Evolutionary conservation across 441 rosid genomes (phyloP).

Genomic region (Hura crepitans): DNA sequence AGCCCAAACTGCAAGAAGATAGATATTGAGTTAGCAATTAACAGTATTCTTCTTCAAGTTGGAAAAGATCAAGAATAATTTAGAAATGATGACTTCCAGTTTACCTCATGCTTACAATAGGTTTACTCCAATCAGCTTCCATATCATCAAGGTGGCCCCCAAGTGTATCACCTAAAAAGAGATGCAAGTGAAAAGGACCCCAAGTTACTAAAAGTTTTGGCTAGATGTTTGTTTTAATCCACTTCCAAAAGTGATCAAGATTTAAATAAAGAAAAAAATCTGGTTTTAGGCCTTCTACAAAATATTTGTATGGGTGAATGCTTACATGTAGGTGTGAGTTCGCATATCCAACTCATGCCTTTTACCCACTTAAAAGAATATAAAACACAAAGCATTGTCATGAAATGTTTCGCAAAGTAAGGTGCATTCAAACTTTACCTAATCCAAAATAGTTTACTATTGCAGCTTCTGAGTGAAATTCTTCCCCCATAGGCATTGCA

Average conservation of each 20-base stretch:
- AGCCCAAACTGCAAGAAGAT: conserved; percentile 59
- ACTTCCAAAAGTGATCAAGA: neutral
- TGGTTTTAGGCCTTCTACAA: neutral
- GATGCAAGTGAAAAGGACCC: neutral
- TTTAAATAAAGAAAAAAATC: neutral
- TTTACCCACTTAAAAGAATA: neutral
- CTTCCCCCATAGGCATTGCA: conserved; percentile 73
- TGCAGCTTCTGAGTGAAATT: conserved; percentile 82
- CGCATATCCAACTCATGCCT: neutral
- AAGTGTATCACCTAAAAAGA: conserved; percentile 66
- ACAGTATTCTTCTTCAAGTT: neutral
- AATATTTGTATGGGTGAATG: neutral
- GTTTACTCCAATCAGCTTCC: conserved; percentile 95
- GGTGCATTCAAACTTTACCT: conserved; percentile 36
- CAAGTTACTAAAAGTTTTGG: neutral
- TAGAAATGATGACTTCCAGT: neutral
- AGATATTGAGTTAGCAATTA: conserved; percentile 3
- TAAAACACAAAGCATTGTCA: neutral
- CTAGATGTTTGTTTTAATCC: neutral
- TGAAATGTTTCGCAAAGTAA: neutral
- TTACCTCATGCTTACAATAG: conserved; percentile 92
- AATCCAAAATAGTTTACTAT: conserved; percentile 81
- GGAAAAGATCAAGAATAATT: neutral
- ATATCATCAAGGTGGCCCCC: conserved; percentile 97
- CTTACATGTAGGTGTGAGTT: neutral